Evolutionary conservation across 2,329 filamentous ascomycete species (phyloP), one percentile per base, ranked within the genome.

Genomic region (Amylocarpus encephaloides): DNA sequence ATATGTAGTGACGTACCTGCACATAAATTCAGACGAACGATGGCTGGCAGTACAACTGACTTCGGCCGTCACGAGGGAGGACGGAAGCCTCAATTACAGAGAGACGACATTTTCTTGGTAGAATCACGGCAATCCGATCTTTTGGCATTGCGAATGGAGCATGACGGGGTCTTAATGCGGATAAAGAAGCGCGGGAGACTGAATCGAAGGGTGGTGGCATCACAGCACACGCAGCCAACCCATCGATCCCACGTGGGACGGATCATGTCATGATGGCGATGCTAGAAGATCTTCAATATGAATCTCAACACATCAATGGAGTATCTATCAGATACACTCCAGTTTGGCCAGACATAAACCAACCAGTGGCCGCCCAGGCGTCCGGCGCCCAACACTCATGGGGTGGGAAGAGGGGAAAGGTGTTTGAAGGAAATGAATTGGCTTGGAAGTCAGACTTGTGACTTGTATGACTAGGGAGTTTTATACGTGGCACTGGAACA

Each of bases 81-180:
- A 57, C 36, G 61, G 58, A 30, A 53, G 53, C 22, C 55, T 57
- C 40, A 51, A 51, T 30, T 62, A 60, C 52, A 60, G 57, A 52
- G 62, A 63, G 36, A 65, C 62, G 34, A 64, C 61, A 48, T 65
- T 65, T 58, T 63, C 61, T 54, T 65, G 62, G 62, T 65, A 57
- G 44, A 15, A 48, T 44, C 7, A 46, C 35, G 44, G 12, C n/a
- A 36, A 13, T n/a, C n/a, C 13, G 15, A 36, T 38, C 9, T n/a
- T 40, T 26, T 41, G 22, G 16, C 29, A 46, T 41, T 39, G 50
- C 48, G 48, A 51, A 53, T 29, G 45, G 43, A 32, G 40, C 43
- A 48, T 29, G 26, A 41, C 48, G 22, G 29, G 16, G 29, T 33
- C 33, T 18, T 26, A 44, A 43, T 43, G 30, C 43, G 26, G 33